These are phyloP conservation scores for Ramaria rubella DNA, from an alignment of 768 basidiomycete genomes.

Conservation along the genomic window DNA sequence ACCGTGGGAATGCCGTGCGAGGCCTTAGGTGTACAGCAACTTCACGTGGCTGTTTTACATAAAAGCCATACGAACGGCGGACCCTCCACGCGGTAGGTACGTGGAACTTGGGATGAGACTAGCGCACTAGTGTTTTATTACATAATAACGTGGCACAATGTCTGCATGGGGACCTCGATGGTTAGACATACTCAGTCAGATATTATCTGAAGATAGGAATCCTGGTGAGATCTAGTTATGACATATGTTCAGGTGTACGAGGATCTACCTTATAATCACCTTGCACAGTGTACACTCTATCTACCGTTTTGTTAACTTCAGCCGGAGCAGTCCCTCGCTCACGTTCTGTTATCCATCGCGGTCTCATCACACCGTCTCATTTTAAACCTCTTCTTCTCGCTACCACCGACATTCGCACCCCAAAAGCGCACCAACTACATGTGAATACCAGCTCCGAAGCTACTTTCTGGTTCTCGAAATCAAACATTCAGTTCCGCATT, in stretches of 20 bases:
- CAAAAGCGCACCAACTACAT: conserved; percentile 56
- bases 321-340: conserved; percentile 2
- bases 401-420: conserved; percentile 67
- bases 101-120: no score
- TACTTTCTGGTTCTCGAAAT: conserved; percentile 67
- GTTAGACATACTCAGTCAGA: not conserved
- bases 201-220: conserved; percentile 1
- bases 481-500: conserved; percentile 70
- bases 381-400: conserved; percentile 54
- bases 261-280: not conserved
- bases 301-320: not conserved
- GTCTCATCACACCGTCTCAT: conserved; percentile 43
- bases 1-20: no score
- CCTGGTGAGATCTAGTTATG: not conserved
- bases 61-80: no score
- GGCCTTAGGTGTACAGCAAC: no score
- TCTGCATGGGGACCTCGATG: not conserved
- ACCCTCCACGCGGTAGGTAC: no score
- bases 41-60: no score
- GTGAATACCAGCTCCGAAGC: conserved; percentile 48
- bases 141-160: no score
- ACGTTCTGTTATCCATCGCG: conserved; percentile 59
- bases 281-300: conserved; percentile 3
- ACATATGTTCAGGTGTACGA: not conserved
- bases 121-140: no score